Conservation (phyloP, 306 rosid species). For the Cucurbita maxima region DNA sequence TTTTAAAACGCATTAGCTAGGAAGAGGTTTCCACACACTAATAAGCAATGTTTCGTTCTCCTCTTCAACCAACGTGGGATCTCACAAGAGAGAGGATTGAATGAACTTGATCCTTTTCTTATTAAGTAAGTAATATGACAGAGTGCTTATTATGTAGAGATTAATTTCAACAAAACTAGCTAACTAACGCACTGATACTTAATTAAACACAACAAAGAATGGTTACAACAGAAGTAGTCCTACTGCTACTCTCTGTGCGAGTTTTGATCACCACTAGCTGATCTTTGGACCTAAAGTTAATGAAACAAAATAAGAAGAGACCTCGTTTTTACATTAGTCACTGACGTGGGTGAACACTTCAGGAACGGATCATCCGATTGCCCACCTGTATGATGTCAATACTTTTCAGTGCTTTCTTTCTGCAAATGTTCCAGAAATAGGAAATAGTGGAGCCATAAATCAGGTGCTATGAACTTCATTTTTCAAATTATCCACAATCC, state of each 20-base stretch:
- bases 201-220: background rate
- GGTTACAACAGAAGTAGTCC: background rate
- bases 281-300: background rate
- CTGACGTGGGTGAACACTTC: slow-evolving; percentile 2
- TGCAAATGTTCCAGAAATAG: slow-evolving; percentile 46
- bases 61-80: no score
- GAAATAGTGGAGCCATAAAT: slow-evolving; percentile 65
- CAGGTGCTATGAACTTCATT: slow-evolving; percentile 41
- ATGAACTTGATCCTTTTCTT: background rate
- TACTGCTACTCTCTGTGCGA: background rate
- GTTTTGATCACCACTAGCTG: background rate
- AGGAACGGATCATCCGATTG: slow-evolving; percentile 91
- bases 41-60: no score
- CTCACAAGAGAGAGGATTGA: background rate
- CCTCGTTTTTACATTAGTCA: background rate
- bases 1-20: no score
- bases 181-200: background rate
- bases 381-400: slow-evolving; percentile 77
- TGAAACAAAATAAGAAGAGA: background rate
- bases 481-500: background rate
- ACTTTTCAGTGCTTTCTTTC: slow-evolving; percentile 77
- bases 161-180: background rate
- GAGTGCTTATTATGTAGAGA: no score
- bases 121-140: no score
- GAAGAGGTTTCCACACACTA: no score